Conservation (phyloP, 139 green algal species). For the Trebouxia sp. region DNA sequence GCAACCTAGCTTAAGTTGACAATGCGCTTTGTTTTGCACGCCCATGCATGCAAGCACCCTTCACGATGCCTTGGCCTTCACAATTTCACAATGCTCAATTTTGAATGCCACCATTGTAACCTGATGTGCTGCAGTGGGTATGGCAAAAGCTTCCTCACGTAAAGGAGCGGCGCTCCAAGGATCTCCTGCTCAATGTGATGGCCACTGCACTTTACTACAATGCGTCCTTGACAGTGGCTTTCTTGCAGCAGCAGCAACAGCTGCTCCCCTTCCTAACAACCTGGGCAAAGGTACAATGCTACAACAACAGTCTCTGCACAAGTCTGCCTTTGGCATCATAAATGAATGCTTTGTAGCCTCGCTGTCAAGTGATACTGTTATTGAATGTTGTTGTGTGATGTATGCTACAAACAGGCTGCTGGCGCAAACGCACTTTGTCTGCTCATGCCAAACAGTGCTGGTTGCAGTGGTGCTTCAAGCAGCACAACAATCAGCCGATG, state of each 20-base stretch:
- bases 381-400: background rate
- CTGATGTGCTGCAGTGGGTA: conserved; percentile 5
- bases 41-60: too few species aligned
- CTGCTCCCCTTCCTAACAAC: conserved; percentile 39
- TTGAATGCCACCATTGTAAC: too few species aligned
- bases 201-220: conserved; percentile 94
- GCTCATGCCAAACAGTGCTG: background rate
- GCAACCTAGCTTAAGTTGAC: too few species aligned
- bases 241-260: conserved; percentile 54
- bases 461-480: background rate
- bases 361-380: background rate
- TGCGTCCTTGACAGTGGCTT: conserved; percentile 62
- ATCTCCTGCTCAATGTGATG: conserved; percentile 74
- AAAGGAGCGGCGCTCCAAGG: conserved; percentile 37
- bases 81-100: too few species aligned
- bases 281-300: conserved; percentile 31
- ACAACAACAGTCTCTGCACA: background rate
- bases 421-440: background rate
- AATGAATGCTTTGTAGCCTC: background rate
- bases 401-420: background rate
- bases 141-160: conserved; percentile 15
- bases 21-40: too few species aligned
- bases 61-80: too few species aligned
- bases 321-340: background rate
- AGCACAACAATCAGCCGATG: background rate